These are phyloP conservation scores for Psidium guajava DNA, from an alignment of 345 rosid genomes.

Conservation along the genomic window DNA sequence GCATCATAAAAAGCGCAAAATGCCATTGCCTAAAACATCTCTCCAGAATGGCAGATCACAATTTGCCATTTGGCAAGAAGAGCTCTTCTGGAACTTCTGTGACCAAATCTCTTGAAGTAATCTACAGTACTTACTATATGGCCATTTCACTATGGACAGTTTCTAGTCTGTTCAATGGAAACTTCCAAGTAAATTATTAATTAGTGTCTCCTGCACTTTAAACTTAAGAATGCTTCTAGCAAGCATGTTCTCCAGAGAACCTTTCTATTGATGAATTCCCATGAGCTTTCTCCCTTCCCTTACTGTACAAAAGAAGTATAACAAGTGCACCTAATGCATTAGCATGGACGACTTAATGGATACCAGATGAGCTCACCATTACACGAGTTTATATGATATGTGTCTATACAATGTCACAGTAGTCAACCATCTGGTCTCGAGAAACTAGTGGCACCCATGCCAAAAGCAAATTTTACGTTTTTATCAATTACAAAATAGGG, in stretches of 20 bases:
- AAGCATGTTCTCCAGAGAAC: not conserved
- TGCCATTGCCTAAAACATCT: not conserved
- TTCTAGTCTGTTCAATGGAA: not conserved
- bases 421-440: not conserved
- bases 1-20: not conserved
- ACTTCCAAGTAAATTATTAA: not conserved
- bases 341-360: not conserved
- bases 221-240: not conserved
- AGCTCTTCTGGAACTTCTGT: not conserved
- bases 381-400: not conserved
- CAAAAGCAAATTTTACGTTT: not conserved
- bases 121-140: not conserved
- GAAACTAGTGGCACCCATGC: not conserved
- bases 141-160: not conserved
- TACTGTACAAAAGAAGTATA: not conserved
- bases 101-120: not conserved
- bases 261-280: not conserved
- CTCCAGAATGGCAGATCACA: not conserved
- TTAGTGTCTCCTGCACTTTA: not conserved
- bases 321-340: not conserved
- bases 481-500: not conserved
- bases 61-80: not conserved
- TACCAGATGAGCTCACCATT: not conserved
- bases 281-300: not conserved
- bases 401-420: not conserved